Conservation (phyloP, 495 filamentous ascomycete species). For the Thozetella sp. region DNA sequence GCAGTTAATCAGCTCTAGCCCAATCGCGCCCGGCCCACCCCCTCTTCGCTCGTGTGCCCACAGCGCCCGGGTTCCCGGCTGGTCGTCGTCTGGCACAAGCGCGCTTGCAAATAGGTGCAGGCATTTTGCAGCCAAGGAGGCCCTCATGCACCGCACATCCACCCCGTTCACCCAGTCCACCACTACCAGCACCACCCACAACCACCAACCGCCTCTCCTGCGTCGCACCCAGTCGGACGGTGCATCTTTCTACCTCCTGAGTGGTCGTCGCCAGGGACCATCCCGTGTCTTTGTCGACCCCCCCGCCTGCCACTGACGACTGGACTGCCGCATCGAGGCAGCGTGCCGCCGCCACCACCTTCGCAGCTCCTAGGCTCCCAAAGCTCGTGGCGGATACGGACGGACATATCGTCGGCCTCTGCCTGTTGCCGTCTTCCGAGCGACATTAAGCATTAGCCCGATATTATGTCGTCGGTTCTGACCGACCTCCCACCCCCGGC, state of each 20-base stretch:
- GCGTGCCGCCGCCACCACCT: background rate
- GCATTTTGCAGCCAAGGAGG: background rate
- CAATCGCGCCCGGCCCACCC: conserved; percentile 4
- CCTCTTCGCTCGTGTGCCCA: background rate
- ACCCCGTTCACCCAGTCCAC: too few relatives aligned
- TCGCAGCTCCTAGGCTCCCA: background rate
- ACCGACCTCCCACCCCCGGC: background rate
- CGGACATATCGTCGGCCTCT: background rate
- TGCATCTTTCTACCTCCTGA: background rate
- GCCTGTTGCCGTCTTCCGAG: background rate
- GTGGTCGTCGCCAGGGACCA: background rate
- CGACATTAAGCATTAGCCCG: background rate
- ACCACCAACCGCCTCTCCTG: background rate
- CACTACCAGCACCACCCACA: too few relatives aligned
- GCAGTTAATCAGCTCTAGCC: conserved; percentile 8
- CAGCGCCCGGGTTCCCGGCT: background rate
- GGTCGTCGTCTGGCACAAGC: background rate
- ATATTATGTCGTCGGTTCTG: conserved; percentile 3
- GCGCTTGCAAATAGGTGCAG: background rate
- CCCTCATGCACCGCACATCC: background rate
- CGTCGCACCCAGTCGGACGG: background rate
- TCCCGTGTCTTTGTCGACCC: background rate
- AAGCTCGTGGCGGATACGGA: background rate
- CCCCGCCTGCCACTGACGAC: background rate
- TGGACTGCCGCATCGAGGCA: background rate